These are phyloP conservation scores for Penicillium cosmopolitanum DNA, from an alignment of 495 filamentous ascomycete species.

Conservation along the genomic window DNA sequence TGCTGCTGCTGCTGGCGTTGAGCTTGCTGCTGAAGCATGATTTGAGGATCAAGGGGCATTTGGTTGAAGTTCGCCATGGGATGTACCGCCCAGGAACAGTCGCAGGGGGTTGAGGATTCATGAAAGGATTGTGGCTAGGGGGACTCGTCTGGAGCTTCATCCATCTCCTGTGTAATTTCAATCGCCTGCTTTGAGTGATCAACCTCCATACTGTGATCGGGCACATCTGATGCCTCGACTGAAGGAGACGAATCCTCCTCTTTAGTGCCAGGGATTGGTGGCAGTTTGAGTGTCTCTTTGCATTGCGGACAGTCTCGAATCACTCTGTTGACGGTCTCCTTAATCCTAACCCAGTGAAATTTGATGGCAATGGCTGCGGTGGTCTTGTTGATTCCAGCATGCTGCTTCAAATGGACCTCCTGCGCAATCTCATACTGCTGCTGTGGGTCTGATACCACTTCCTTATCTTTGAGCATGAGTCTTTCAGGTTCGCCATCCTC, in stretches of 20 bases:
- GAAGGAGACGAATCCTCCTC: constrained; percentile 33
- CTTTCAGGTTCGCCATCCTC: constrained; percentile 64
- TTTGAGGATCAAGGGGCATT: constrained; percentile 51
- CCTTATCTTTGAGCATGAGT: constrained; percentile 96
- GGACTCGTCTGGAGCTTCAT: constrained; percentile 37
- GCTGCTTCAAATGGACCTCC: constrained; percentile 71
- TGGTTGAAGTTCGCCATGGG: constrained; percentile 43
- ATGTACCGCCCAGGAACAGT: constrained; percentile 37
- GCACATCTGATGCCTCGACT: constrained; percentile 23
- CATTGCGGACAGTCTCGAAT: constrained; percentile 92
- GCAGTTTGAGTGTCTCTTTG: constrained; percentile 73
- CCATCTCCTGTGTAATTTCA: constrained; percentile 34
- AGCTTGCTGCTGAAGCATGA: constrained; percentile 47
- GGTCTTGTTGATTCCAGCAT: constrained; percentile 97
- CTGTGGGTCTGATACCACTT: constrained; percentile 90
- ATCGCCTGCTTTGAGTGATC: constrained; percentile 21
- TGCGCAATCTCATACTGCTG: constrained; percentile 90
- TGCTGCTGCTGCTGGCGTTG: constrained; percentile 34
- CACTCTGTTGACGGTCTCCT: constrained; percentile 92
- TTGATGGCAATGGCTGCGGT: constrained; percentile 91
- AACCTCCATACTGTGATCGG: constrained; percentile 25
- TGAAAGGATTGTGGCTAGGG: constrained; percentile 41
- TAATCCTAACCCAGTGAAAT: constrained; percentile 98
- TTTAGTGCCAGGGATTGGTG: constrained; percentile 36
- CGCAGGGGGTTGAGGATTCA: constrained; percentile 27